These are phyloP conservation scores for Ustilago tritici DNA, from an alignment of 1,284 basidiomycete species.

Conservation along the genomic window DNA sequence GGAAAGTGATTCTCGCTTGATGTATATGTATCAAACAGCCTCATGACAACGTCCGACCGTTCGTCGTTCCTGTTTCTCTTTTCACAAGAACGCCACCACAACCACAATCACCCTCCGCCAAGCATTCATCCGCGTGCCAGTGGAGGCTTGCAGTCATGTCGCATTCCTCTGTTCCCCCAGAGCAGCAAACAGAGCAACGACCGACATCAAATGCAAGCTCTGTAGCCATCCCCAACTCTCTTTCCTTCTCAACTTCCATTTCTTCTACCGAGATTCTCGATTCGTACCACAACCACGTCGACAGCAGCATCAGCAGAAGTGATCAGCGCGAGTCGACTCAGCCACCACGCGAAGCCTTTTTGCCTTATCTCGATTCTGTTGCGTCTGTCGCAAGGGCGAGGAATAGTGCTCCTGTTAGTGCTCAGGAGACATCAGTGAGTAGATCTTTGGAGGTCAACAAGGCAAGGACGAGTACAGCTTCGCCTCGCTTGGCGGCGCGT, in stretches of 20 bases:
- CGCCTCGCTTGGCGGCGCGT: conserved; percentile 11
- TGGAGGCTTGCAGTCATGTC: conserved; percentile 18
- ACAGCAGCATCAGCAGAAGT: background rate
- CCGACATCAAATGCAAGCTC: conserved; percentile 24
- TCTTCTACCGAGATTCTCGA: conserved; percentile 19
- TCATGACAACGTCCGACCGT: conserved; percentile 1
- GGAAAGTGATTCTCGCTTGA: background rate
- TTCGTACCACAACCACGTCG: background rate
- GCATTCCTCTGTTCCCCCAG: background rate
- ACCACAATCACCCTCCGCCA: background rate
- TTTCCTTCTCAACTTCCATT: conserved; percentile 20
- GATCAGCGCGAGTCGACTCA: background rate
- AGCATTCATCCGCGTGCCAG: background rate
- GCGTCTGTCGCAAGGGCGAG: conserved; percentile 6
- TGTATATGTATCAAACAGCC: conserved; percentile 2
- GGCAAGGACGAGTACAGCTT: background rate
- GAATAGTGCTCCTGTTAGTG: background rate
- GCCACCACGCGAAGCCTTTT: background rate
- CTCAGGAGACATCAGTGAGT: background rate
- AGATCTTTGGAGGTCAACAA: background rate
- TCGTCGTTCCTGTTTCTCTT: background rate
- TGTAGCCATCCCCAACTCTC: conserved; percentile 28
- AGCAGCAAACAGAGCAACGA: conserved; percentile 3
- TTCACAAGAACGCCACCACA: conserved; percentile 4
- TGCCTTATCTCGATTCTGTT: conserved; percentile 22